Percentiles rank a stretch among this genome's conserved stretches.
These are phyloP conservation scores for Fusarium continuum DNA, from an alignment of 2,329 filamentous ascomycete genomes.

Conservation along the genomic window DNA sequence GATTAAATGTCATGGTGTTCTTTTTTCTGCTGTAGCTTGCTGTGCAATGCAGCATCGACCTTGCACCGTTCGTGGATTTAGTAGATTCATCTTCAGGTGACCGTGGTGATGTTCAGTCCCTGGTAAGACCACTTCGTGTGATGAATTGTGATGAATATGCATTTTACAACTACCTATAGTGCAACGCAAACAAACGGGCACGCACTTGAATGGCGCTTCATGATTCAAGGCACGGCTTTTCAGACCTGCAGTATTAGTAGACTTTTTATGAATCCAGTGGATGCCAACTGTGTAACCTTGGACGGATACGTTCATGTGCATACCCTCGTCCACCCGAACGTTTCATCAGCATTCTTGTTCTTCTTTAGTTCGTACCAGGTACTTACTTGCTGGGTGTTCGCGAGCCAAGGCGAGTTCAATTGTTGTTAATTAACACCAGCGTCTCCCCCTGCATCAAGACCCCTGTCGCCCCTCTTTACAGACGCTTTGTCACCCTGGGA, in stretches of 20 bases:
- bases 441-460: slow-evolving; percentile 39
- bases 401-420: slow-evolving; percentile 1
- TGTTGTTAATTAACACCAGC: slow-evolving; percentile 29
- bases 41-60: slow-evolving; percentile 11
- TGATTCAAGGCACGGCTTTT: background rate
- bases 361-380: slow-evolving; percentile 15
- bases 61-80: background rate
- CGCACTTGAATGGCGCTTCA: slow-evolving; percentile 10
- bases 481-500: slow-evolving; percentile 15
- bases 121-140: background rate
- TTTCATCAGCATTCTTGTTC: slow-evolving; percentile 39
- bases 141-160: background rate
- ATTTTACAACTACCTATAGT: background rate
- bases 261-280: too few relatives aligned
- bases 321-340: slow-evolving; percentile 15
- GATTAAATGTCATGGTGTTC: background rate
- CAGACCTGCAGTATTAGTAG: background rate
- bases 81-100: slow-evolving; percentile 36
- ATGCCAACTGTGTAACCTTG: slow-evolving; percentile 1
- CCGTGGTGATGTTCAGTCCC: slow-evolving; percentile 26
- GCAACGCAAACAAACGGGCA: slow-evolving; percentile 23
- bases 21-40: background rate
- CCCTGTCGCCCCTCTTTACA: slow-evolving; percentile 33
- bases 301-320: slow-evolving; percentile 28
- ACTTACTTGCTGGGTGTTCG: slow-evolving; percentile 26